These are phyloP conservation scores for Capsicum rhomboideum DNA, from an alignment of 257 asterid species.

Conservation along the genomic window DNA sequence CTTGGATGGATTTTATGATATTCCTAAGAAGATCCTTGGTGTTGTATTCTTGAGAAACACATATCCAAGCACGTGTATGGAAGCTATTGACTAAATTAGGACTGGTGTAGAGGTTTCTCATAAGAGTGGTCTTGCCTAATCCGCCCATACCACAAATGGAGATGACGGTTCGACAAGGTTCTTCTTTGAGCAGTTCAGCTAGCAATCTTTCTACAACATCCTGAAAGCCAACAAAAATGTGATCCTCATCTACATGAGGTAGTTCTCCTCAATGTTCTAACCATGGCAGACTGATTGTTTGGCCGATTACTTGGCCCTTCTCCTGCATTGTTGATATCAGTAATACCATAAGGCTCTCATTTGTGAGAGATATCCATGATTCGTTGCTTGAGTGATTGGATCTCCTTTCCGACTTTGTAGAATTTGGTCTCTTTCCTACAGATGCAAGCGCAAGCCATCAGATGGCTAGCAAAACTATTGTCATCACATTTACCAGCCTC, in stretches of 20 bases:
- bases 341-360: background rate
- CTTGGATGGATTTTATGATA: background rate
- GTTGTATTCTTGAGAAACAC: background rate
- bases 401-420: background rate
- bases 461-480: too few species aligned
- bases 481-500: too few species aligned
- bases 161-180: background rate
- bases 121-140: background rate
- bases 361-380: background rate
- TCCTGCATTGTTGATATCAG: background rate
- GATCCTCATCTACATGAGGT: background rate
- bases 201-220: background rate
- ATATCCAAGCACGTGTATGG: background rate
- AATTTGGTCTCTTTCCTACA: background rate
- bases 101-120: background rate
- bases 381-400: background rate
- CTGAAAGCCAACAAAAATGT: background rate
- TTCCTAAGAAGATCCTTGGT: background rate
- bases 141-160: conserved; percentile 13
- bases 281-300: background rate
- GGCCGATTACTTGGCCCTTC: background rate
- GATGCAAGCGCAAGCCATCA: too few species aligned
- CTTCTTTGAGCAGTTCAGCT: background rate
- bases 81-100: background rate
- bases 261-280: conserved; percentile 1